Conservation (phyloP, 139 green algal genomes). For the Asterochloris sp. region DNA sequence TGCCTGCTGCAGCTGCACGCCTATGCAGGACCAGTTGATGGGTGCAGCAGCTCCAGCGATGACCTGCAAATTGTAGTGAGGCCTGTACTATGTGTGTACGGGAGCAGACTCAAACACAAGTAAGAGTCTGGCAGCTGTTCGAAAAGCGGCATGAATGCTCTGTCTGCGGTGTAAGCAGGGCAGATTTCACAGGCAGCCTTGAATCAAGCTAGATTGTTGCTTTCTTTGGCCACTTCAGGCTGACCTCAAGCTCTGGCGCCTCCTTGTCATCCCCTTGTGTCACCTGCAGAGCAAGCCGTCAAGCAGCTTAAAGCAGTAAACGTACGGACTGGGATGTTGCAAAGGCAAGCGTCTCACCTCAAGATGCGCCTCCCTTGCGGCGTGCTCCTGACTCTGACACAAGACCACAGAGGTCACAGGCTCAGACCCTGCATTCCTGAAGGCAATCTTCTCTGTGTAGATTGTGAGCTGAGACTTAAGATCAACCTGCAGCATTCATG, state of each 20-base stretch:
- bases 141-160: too few species aligned
- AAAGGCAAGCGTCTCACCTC: constrained; percentile 34
- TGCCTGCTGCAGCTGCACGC: constrained; percentile 14
- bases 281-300: constrained; percentile 12
- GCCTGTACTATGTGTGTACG: too few species aligned
- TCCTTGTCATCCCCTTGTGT: constrained; percentile 11
- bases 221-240: background rate
- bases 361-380: constrained; percentile 21
- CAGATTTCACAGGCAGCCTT: background rate
- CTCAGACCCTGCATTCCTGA: constrained; percentile 41
- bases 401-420: constrained; percentile 23
- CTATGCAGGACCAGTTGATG: constrained; percentile 37
- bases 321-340: background rate
- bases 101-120: too few species aligned
- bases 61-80: background rate
- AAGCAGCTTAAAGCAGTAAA: background rate
- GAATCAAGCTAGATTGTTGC: background rate
- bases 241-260: constrained; percentile 4
- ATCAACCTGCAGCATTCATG: constrained; percentile 19
- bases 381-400: constrained; percentile 26
- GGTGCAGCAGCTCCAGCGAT: constrained; percentile 7
- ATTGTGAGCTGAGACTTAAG: constrained; percentile 20
- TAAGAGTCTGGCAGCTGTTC: too few species aligned
- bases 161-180: background rate
- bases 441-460: constrained; percentile 39